Base-by-base conservation (phyloP, 176 grass and related monocot genomes). In the Microstegium vimineum region DNA sequence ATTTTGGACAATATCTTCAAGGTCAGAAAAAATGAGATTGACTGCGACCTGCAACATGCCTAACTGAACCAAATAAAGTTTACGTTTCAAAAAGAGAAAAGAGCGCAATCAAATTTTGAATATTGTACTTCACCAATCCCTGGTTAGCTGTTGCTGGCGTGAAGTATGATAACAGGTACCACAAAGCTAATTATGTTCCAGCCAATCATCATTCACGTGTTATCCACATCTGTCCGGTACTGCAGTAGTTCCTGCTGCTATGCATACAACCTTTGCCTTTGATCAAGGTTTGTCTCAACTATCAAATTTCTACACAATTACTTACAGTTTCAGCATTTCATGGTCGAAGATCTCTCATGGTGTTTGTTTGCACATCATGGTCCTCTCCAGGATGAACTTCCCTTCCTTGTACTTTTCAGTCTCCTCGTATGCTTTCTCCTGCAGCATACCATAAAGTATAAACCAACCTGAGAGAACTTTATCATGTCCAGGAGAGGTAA, bases 381-480 rank as follows among this genome's bases (percentile, higher is more conserved):
- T 43, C 70, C 69, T 91, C 34, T 94, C 92, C 52, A 94, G 69
- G 40, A 94, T 86, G 69, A 86, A 94, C 59, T 84, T 94, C n/a
- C 92, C 92, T 73, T 91, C 89, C 81, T 94, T 94, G 86, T 91
- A 94, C 49, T 89, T 94, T 51, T 94, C 80, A 27, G 36, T 84
- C 62, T 87, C 89, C 12, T 79, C 83, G 9, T 89, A 91, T n/a
- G 92, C 92, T 74, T 91, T 94, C 84, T 91, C 89, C 92, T 91
- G 84, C 12, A 23, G 30, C 23, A 40, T 14, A 67, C 12, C 26
- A 66, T 7, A 75, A 9, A 15, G 27, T 67, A 62, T 10, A 13
- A 12, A 49, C 37, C 7, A 75, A 31, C 5, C 14, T 5, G 10
- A 45, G 25, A 60, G 69, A 82, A 61, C 17, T n/a, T 15, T 10